A percentile compares a stretch with the other conserved stretches of the same genome.
Conservation (phyloP, 1,284 basidiomycete genomes). For the Trametes hirsuta region DNA sequence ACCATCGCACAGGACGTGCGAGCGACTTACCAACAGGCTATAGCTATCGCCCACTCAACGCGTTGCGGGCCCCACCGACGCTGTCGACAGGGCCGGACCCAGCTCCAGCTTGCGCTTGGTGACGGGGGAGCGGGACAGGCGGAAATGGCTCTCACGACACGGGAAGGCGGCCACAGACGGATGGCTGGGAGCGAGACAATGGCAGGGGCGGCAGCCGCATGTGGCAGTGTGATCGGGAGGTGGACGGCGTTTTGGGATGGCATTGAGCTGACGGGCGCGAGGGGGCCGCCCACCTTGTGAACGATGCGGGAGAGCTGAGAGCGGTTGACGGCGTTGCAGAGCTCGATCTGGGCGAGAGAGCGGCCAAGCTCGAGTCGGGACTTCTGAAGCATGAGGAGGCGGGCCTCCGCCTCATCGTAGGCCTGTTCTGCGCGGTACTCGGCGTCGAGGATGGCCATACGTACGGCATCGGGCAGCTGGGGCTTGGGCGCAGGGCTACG, state of each 20-base stretch:
- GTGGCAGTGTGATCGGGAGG: slow-evolving; percentile 23
- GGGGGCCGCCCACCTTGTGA: slow-evolving; percentile 45
- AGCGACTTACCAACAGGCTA: slow-evolving; percentile 31
- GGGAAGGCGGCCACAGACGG: slow-evolving; percentile 24
- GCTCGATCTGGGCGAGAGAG: slow-evolving; percentile 50
- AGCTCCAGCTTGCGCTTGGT: slow-evolving; percentile 29
- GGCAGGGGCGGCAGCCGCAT: slow-evolving; percentile 8
- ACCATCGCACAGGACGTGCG: background rate
- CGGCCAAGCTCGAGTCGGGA: slow-evolving; percentile 57
- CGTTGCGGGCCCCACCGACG: slow-evolving; percentile 39
- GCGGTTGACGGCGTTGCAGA: slow-evolving; percentile 53
- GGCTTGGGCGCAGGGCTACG: slow-evolving; percentile 22
- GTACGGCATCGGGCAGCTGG: slow-evolving; percentile 33
- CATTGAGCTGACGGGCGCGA: slow-evolving; percentile 36
- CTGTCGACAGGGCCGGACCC: slow-evolving; percentile 47
- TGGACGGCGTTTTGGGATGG: slow-evolving; percentile 15
- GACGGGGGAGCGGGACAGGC: slow-evolving; percentile 36
- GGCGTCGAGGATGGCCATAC: slow-evolving; percentile 45
- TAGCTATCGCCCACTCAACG: slow-evolving; percentile 30
- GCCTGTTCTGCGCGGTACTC: slow-evolving; percentile 57
- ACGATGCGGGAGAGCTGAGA: slow-evolving; percentile 51
- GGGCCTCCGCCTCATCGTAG: slow-evolving; percentile 59
- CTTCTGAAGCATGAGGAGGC: slow-evolving; percentile 50
- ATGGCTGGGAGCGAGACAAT: slow-evolving; percentile 26
- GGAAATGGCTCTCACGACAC: slow-evolving; percentile 29